Evolutionary conservation across 1,139 yeast species (phyloP).

Genomic region (Scheffersomyces segobiensis): DNA sequence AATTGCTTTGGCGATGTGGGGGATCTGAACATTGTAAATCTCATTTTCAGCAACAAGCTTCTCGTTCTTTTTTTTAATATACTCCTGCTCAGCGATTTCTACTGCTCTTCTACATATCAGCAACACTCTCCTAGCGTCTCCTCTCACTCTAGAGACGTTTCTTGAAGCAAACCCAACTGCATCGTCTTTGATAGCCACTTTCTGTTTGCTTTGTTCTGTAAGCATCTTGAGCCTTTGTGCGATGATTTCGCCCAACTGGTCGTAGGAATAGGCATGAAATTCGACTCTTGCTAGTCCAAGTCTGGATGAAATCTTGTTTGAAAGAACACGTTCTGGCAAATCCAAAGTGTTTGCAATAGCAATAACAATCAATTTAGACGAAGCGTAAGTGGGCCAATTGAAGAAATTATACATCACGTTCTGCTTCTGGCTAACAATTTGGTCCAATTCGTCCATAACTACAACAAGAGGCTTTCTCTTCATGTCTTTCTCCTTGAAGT

Average conservation of each 20-base stretch:
- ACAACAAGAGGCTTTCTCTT: constrained; percentile 63
- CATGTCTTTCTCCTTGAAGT: constrained; percentile 27
- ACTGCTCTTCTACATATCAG: constrained; percentile 89
- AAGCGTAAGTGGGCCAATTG: constrained; percentile 90
- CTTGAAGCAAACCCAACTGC: constrained; percentile 92
- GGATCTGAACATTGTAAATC: constrained; percentile 27
- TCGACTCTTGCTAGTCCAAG: constrained; percentile 85
- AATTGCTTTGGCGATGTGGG: constrained; percentile 52
- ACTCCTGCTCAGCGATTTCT: constrained; percentile 76
- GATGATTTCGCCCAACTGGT: constrained; percentile 75
- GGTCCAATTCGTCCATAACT: constrained; percentile 89
- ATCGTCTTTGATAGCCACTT: constrained; percentile 58
- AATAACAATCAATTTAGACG: constrained; percentile 79
- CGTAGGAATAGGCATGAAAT: constrained; percentile 84
- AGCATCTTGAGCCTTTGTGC: constrained; percentile 64
- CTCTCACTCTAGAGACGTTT: constrained; percentile 93
- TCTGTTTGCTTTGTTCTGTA: constrained; percentile 36
- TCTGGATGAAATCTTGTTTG: constrained; percentile 89
- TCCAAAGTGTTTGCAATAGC: constrained; percentile 99
- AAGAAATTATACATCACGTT: constrained; percentile 92
- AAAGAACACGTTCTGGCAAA: constrained; percentile 82
- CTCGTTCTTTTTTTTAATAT: constrained; percentile 20
- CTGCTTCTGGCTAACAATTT: constrained; percentile 81
- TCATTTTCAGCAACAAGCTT: constrained; percentile 30
- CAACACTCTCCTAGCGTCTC: constrained; percentile 94